These are phyloP conservation scores for Erigeron canadensis DNA, from an alignment of 129 eudicot species.

Conservation along the genomic window DNA sequence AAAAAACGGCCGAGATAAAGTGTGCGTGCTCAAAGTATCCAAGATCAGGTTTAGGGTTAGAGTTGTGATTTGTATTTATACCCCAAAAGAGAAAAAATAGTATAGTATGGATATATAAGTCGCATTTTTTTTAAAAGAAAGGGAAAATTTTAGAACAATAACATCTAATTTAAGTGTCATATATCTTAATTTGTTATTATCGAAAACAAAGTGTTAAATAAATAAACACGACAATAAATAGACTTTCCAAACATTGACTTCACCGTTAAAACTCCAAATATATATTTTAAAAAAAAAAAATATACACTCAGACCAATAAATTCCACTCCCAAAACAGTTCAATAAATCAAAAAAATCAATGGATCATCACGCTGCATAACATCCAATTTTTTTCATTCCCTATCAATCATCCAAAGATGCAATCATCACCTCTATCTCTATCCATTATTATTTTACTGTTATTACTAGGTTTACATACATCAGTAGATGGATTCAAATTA, in stretches of 20 bases:
- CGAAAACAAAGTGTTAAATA: not conserved
- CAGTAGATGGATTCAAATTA: conserved; percentile 51
- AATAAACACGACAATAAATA: not conserved
- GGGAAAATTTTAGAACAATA: too few species aligned
- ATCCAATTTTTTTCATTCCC: too few species aligned
- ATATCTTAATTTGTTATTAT: too few species aligned
- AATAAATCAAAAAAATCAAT: conserved; percentile 34
- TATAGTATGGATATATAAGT: too few species aligned
- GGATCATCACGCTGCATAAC: conserved; percentile 13
- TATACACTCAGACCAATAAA: not conserved
- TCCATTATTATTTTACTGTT: conserved; percentile 35
- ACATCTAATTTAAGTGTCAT: too few species aligned
- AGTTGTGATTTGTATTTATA: too few species aligned
- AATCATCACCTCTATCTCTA: conserved; percentile 19
- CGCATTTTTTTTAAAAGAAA: too few species aligned
- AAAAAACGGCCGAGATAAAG: too few species aligned
- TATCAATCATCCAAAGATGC: not conserved
- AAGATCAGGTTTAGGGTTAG: too few species aligned
- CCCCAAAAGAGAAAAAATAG: too few species aligned
- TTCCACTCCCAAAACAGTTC: conserved; percentile 23
- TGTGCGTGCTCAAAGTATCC: too few species aligned
- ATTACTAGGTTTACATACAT: conserved; percentile 42
- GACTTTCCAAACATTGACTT: conserved; percentile 29
- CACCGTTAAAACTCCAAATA: conserved; percentile 25
- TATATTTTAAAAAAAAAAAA: too few species aligned